A percentile compares a stretch with the other conserved stretches of the same genome.
These are phyloP conservation scores for Globisporangium camurandrum DNA, from an alignment of 352 stramenopile genomes.

Conservation along the genomic window DNA sequence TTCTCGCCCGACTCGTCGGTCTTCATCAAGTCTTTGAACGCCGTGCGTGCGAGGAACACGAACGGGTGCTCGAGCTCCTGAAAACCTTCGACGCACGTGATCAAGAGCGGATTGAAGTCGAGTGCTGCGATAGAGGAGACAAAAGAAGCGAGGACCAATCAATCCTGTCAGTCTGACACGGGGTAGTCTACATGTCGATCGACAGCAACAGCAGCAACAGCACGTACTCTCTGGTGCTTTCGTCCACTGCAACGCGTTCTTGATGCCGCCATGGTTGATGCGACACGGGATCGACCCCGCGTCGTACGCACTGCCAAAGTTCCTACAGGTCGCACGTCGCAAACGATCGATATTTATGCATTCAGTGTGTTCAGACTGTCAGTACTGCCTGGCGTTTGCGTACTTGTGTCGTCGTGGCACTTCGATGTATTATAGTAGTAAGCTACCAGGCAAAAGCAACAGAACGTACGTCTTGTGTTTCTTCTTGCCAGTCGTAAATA, in stretches of 20 bases:
- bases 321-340: conserved; percentile 21
- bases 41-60: conserved; percentile 65
- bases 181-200: too few relatives aligned
- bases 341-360: too few relatives aligned
- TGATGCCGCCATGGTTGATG: conserved; percentile 76
- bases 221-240: conserved; percentile 44
- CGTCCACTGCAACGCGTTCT: conserved; percentile 67
- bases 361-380: neutral
- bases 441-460: neutral
- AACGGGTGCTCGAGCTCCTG: conserved; percentile 69
- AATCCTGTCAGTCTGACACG: too few relatives aligned
- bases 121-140: conserved; percentile 27
- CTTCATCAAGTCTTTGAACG: conserved; percentile 66
- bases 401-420: too few relatives aligned
- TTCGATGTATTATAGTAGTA: too few relatives aligned
- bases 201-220: neutral
- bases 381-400: too few relatives aligned
- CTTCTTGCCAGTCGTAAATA: conserved; percentile 63
- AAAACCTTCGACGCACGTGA: conserved; percentile 68
- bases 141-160: neutral
- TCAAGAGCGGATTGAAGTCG: conserved; percentile 57
- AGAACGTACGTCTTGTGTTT: conserved; percentile 63
- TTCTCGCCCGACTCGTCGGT: conserved; percentile 58
- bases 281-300: conserved; percentile 63
- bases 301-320: conserved; percentile 63